Evolutionary conservation across 2,329 filamentous ascomycete genomes (phyloP).

Genomic region (Colletotrichum echinochloae): DNA sequence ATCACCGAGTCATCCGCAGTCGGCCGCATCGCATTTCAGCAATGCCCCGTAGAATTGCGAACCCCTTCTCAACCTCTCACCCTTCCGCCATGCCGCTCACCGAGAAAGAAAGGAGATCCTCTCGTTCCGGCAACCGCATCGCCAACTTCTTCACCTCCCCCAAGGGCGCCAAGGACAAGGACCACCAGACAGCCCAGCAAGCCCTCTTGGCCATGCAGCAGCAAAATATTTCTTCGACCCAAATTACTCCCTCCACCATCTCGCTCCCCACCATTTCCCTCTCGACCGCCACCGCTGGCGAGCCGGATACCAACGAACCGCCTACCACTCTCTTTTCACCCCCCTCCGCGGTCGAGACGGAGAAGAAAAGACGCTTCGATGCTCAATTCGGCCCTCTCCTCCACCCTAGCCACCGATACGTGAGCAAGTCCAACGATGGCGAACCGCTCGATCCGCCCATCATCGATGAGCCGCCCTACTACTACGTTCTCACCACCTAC

Average conservation of each 20-base stretch:
- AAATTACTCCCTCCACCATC: conserved; percentile 78
- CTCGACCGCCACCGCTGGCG: conserved; percentile 83
- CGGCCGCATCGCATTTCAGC: conserved; percentile 47
- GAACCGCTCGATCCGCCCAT: conserved; percentile 83
- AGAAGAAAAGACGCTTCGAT: conserved; percentile 80
- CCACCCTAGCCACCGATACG: conserved; percentile 85
- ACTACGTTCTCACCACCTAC: conserved; percentile 96
- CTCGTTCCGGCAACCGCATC: conserved; percentile 73
- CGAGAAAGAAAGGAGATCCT: conserved; percentile 70
- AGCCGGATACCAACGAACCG: conserved; percentile 77
- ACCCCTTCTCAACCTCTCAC: conserved; percentile 65
- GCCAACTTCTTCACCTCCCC: conserved; percentile 86
- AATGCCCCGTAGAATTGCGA: conserved; percentile 71
- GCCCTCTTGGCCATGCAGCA: conserved; percentile 77
- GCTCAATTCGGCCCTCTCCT: conserved; percentile 92
- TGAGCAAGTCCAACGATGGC: conserved; percentile 83
- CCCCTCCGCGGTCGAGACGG: conserved; percentile 84
- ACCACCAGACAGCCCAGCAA: conserved; percentile 74
- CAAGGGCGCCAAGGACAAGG: conserved; percentile 65
- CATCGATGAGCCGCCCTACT: conserved; percentile 96
- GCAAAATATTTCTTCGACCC: conserved; percentile 66
- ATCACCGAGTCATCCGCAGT: conserved; percentile 24
- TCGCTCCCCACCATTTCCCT: conserved; percentile 92
- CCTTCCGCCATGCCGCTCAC: conserved; percentile 59
- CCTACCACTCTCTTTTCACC: conserved; percentile 87